Evolutionary conservation across 768 basidiomycete species (phyloP), one percentile per base, ranked within the genome.

Genomic region (Boletellus emodensis): DNA sequence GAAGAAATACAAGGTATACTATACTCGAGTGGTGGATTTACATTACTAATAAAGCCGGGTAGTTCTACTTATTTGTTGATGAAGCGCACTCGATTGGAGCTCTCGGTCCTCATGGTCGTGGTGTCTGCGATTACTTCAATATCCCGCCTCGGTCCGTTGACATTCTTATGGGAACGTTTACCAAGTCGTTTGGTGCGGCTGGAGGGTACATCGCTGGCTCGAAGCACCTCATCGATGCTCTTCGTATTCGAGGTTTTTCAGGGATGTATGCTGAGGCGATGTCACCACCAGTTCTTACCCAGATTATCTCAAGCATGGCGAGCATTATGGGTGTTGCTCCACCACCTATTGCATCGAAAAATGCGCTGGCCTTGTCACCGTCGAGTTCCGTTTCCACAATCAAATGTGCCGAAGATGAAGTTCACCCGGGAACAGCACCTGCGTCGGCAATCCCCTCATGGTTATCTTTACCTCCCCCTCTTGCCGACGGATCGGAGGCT

Each of bases 1-100:
- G 77, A 78, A 85, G 67, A 87, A 85, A 64, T 98, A 96, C 80
- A 98, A 98, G 83, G 95, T 94, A 35, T 30, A 32, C 4, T 26
- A 10, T 34, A 52, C 44, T 77, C 57, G 4, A 14, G 14, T 32
- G 26, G 13, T 41, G n/a, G 2, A 3, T n/a, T 15, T 36, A 28
- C 32, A 3, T 40, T 30, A 2, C 40, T 56, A 30, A 59, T 40
- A 10, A 33, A 22, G 8, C 9, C 22, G 11, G 22, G 30, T 56
- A 98, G 94, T 99, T 98, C 75, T 90, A 94, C 70, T 72, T 98
- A 42, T 98, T 87, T 66, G 75, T 98, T 41, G 96, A 99, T 60
- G 96, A 99, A 69, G 96, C 96, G 0, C 96, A 99, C 67, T 97
- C 95, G 0, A 85, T 99, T 54, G 96, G 96, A 51, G 96, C 94